These are phyloP conservation scores for Ophiostoma ulmi DNA, from an alignment of 2,329 filamentous ascomycete genomes.

Conservation along the genomic window DNA sequence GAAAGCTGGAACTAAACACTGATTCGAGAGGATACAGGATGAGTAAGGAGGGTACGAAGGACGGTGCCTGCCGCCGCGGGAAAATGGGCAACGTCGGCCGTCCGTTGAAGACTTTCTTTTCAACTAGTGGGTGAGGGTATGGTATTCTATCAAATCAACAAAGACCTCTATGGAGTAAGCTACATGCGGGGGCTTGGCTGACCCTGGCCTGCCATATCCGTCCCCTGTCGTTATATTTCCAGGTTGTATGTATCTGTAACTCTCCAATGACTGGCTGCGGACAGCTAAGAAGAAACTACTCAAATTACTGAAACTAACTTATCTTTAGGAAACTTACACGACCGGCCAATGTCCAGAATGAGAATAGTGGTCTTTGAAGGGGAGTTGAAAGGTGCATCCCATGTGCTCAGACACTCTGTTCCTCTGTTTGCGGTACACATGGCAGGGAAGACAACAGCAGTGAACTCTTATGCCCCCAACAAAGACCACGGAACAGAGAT, in stretches of 20 bases:
- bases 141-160: background rate
- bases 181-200: conserved; percentile 7
- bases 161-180: background rate
- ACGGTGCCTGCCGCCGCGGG: conserved; percentile 11
- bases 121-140: background rate
- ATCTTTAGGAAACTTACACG: conserved; percentile 7
- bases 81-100: background rate
- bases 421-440: background rate
- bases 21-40: conserved; percentile 1
- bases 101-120: background rate
- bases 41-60: background rate
- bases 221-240: background rate
- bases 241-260: conserved; percentile 10
- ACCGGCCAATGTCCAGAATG: background rate
- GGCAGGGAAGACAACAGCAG: background rate
- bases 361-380: background rate
- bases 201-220: conserved; percentile 1
- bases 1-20: conserved; percentile 5
- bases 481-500: conserved; percentile 1
- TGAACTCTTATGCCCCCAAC: background rate
- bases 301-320: background rate
- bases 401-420: background rate
- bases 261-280: background rate
- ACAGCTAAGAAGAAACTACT: background rate
- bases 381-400: background rate